Evolutionary conservation across 805 yeast genomes (phyloP).

Genomic region (Huiozyma naganishii): DNA sequence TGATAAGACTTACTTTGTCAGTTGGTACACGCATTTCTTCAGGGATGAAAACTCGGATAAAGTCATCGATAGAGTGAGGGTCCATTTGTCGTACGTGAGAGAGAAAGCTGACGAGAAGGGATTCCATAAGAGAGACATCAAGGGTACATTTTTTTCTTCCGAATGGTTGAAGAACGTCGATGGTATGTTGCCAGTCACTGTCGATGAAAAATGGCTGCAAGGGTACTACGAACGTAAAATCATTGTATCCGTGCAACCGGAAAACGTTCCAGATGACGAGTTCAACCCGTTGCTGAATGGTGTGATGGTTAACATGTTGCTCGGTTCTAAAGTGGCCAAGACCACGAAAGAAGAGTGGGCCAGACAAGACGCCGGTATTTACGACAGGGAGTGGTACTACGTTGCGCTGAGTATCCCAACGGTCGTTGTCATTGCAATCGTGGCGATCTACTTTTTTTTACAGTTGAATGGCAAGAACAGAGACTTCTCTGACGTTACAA

Average conservation of each 20-base stretch:
- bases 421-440: conserved; percentile 46
- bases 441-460: conserved; percentile 56
- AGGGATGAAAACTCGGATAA: conserved; percentile 25
- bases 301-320: conserved; percentile 36
- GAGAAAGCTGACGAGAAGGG: conserved; percentile 50
- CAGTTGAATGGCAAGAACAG: conserved; percentile 44
- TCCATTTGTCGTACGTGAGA: conserved; percentile 57
- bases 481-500: conserved; percentile 38
- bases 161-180: conserved; percentile 59
- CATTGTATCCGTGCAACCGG: conserved; percentile 66
- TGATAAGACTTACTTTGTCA: conserved; percentile 59
- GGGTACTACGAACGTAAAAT: conserved; percentile 44
- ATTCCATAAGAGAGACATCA: conserved; percentile 35
- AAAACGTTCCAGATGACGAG: conserved; percentile 51
- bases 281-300: conserved; percentile 45
- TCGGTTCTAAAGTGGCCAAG: conserved; percentile 33
- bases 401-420: conserved; percentile 61
- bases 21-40: conserved; percentile 72
- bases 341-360: conserved; percentile 34
- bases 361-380: conserved; percentile 35
- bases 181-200: conserved; percentile 55
- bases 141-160: conserved; percentile 47
- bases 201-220: conserved; percentile 54
- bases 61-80: conserved; percentile 47
- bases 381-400: conserved; percentile 43